Evolutionary conservation across 768 basidiomycete genomes (phyloP).

Genomic region (Boletales sp.): DNA sequence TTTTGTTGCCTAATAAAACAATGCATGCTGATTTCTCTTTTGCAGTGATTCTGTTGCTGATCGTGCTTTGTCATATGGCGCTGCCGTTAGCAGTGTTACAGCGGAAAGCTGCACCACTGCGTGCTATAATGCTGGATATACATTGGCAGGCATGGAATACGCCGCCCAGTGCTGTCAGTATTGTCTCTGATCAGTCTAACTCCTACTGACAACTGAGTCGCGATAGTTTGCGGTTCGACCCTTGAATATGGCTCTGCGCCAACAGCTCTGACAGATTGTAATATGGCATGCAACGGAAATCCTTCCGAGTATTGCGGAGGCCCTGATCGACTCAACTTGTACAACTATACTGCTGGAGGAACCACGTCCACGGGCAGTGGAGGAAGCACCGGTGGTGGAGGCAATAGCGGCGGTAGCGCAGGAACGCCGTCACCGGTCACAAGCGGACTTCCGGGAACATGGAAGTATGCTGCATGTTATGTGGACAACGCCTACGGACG

Average conservation of each 20-base stretch:
- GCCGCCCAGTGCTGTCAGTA: slow-evolving; percentile 48
- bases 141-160: slow-evolving; percentile 44
- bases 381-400: slow-evolving; percentile 25
- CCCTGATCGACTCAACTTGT: slow-evolving; percentile 42
- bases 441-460: slow-evolving; percentile 49
- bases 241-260: slow-evolving; percentile 27
- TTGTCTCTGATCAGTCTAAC: slow-evolving; percentile 19
- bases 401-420: slow-evolving; percentile 32
- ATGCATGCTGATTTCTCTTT: not conserved
- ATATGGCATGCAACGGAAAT: slow-evolving; percentile 25
- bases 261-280: slow-evolving; percentile 51
- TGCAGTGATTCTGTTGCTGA: slow-evolving; percentile 32
- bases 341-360: slow-evolving; percentile 10
- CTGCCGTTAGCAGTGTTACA: slow-evolving; percentile 40
- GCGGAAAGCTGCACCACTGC: slow-evolving; percentile 48
- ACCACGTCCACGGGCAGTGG: not conserved
- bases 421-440: slow-evolving; percentile 43
- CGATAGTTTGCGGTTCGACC: slow-evolving; percentile 24
- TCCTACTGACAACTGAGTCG: slow-evolving; percentile 40
- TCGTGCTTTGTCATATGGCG: slow-evolving; percentile 32
- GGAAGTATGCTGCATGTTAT: slow-evolving; percentile 64
- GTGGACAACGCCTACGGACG: slow-evolving; percentile 72
- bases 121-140: slow-evolving; percentile 40
- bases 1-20: no score
- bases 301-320: slow-evolving; percentile 68